Base-by-base conservation (phyloP, 2,329 filamentous ascomycete genomes). In the Sphaceloma murrayae region DNA sequence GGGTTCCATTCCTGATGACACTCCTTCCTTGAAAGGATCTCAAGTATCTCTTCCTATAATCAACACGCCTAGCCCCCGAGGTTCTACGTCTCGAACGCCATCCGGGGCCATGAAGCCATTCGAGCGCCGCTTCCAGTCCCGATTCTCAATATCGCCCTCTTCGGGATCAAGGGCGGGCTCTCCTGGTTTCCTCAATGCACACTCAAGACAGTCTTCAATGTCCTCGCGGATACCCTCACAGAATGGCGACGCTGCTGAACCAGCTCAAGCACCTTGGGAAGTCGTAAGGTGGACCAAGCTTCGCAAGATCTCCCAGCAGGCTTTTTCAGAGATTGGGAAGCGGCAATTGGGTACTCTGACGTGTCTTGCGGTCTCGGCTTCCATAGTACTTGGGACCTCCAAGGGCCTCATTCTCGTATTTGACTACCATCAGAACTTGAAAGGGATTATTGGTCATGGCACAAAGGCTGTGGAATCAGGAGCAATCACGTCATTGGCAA, bases 391-490 rank as follows among this genome's bases (percentile, higher is more conserved):
- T 43, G 91, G 91, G 18, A 98, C 93, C 1, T 85, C 86, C 3
- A 96, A 94, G 63, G 91, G 93, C 44, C 80, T 95, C 62, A 83
- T 96, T 46, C 69, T 98, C 58, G 79, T 96, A 48, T 98, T 98
- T 67, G 93, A 98, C 67, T 96, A 95, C 62, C 86, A 93, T 61
- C 91, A 98, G 64, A 91, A 84, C 53, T 68, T 96, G 46, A 95
- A 94, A 64, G 81, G 84, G 55, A 94, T 96, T 47, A 86, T 98
- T 51, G 91, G 91, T 2, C 83, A 85, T 22, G 88, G 89, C 24
- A 94, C 88, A 1, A 94, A 91, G 72, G 89, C 91, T 55, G 76
- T 94, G 40, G 91, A 96, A 65, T 93, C 83, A 51, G 93, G 91
- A 1, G 70, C 87, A 34, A 74, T 98, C 38, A 94, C 86, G 3